phyloP scores from a whole-genome alignment of 306 rosid species.

The Medicago ruthenica region DNA sequence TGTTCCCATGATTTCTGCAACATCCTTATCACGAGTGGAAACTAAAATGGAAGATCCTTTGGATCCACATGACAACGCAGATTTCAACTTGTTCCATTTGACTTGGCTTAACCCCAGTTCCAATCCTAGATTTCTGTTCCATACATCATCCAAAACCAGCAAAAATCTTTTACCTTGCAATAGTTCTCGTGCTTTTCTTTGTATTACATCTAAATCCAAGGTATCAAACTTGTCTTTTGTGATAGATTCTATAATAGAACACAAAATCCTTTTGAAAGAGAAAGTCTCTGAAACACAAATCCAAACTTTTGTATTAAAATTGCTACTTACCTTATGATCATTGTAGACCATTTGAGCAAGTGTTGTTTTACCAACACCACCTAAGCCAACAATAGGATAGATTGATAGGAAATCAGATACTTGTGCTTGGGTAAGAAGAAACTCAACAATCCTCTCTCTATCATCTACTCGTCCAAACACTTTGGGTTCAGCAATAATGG shows the following conservation, averaged over 20 bases:
- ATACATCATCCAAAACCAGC: conserved; percentile 16
- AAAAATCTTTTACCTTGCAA: conserved; percentile 3
- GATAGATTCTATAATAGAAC: too few species aligned
- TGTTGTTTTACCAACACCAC: conserved; percentile 3
- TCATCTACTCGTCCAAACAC: not conserved
- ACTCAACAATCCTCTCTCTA: not conserved
- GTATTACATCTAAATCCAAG: too few species aligned
- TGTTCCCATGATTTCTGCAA: conserved; percentile 14
- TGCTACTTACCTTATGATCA: not conserved
- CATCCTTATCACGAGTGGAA: not conserved
- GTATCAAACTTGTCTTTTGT: too few species aligned
- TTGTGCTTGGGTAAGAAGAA: not conserved
- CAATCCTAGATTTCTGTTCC: not conserved
- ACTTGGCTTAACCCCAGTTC: not conserved
- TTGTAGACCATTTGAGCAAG: not conserved
- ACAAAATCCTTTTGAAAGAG: too few species aligned
- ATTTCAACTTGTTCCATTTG: conserved; percentile 2
- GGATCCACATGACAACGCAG: not conserved
- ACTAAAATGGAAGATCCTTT: not conserved
- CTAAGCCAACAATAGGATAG: conserved; percentile 9
- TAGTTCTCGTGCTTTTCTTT: not conserved
- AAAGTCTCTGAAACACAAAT: too few species aligned
- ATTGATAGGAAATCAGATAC: not conserved
- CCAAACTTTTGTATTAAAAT: too few species aligned
- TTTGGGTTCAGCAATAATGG: not conserved